phyloP scores from a whole-genome alignment of 139 green algal species.

The Zygnema circumcarinatum region DNA sequence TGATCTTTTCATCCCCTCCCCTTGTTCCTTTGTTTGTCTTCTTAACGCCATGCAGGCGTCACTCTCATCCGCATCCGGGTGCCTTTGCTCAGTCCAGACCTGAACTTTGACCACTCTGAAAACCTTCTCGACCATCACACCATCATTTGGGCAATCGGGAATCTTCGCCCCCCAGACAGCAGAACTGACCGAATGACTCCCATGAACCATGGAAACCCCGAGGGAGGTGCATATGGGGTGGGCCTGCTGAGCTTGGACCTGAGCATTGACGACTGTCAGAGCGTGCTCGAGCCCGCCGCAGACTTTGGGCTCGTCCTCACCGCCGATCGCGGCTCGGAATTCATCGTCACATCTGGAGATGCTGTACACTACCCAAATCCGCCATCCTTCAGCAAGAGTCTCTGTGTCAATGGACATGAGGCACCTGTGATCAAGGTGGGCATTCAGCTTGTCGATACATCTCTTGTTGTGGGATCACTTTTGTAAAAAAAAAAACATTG shows the following conservation, averaged over 20 bases:
- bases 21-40: background rate
- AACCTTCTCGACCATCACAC: background rate
- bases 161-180: slow-evolving; percentile 25
- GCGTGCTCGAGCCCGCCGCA: background rate
- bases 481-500: too few relatives aligned
- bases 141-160: slow-evolving; percentile 50
- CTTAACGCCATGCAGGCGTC: slow-evolving; percentile 4
- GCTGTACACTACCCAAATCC: slow-evolving; percentile 45
- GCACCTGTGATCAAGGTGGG: slow-evolving; percentile 51
- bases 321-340: slow-evolving; percentile 11
- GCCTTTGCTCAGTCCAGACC: slow-evolving; percentile 35
- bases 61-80: slow-evolving; percentile 40
- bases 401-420: slow-evolving; percentile 51
- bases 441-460: too few relatives aligned
- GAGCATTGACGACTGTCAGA: slow-evolving; percentile 36
- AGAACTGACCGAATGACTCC: background rate
- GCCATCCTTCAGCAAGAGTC: slow-evolving; percentile 17
- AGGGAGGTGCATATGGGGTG: slow-evolving; percentile 23
- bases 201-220: slow-evolving; percentile 29
- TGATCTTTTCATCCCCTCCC: too few relatives aligned
- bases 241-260: slow-evolving; percentile 11
- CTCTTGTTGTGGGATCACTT: too few relatives aligned
- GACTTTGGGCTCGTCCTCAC: background rate
- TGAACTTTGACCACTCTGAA: slow-evolving; percentile 53
- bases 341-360: slow-evolving; percentile 24